A percentile compares a stretch with the other conserved stretches of the same genome.
Evolutionary conservation across 768 basidiomycete species (phyloP).

Genomic region (Lactarius akahatsu): DNA sequence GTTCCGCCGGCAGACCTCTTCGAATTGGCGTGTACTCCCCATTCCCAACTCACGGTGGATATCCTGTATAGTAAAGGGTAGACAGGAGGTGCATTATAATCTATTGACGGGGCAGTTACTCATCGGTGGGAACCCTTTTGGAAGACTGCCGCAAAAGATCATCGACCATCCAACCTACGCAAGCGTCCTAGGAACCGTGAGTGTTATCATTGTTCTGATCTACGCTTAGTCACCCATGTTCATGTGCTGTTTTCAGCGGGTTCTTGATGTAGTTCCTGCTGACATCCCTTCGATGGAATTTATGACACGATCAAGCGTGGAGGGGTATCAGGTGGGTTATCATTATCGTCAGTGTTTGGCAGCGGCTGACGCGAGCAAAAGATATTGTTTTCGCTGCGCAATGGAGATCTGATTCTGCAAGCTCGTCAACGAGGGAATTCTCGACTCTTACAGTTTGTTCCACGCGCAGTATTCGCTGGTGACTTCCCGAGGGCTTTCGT

Average conservation of each 20-base stretch:
- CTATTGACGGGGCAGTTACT: constrained; percentile 7
- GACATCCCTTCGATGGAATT: constrained; percentile 11
- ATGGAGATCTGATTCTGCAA: constrained; percentile 3
- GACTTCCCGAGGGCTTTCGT: constrained; percentile 38
- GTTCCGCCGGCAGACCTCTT: constrained; percentile 5
- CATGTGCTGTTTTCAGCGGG: background rate
- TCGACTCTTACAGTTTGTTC: constrained; percentile 37
- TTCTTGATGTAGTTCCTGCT: constrained; percentile 10
- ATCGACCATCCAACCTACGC: background rate
- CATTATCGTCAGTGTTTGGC: background rate
- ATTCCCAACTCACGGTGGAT: constrained; percentile 18
- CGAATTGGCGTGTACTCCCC: constrained; percentile 13
- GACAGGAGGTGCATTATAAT: constrained; percentile 12
- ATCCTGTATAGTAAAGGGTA: background rate
- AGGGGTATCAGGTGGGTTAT: constrained; percentile 5
- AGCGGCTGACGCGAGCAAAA: background rate
- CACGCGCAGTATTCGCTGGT: constrained; percentile 31
- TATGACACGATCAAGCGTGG: background rate
- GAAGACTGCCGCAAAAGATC: constrained; percentile 8
- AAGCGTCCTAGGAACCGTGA: constrained; percentile 10
- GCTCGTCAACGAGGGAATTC: background rate
- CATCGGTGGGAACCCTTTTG: constrained; percentile 2
- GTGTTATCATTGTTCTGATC: background rate
- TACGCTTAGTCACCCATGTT: background rate
- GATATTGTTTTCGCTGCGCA: constrained; percentile 1